Evolutionary conservation across 352 stramenopile species (phyloP).

Genomic region (Phytophthora lateralis): DNA sequence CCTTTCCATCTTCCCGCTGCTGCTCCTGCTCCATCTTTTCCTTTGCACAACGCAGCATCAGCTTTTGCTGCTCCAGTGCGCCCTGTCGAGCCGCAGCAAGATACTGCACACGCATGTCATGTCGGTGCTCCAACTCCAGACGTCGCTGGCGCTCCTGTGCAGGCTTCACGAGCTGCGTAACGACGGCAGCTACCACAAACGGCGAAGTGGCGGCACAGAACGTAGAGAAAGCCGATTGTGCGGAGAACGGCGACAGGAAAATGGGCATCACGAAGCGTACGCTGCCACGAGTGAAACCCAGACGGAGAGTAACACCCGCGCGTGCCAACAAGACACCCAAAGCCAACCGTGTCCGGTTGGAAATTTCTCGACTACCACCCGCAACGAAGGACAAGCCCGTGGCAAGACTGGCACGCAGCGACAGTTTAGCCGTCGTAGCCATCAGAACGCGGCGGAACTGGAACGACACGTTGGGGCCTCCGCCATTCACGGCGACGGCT

Average conservation of each 20-base stretch:
- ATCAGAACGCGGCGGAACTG: conserved; percentile 51
- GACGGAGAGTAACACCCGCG: conserved; percentile 61
- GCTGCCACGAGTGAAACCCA: conserved; percentile 79
- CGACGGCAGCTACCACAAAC: conserved; percentile 66
- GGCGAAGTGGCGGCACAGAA: conserved; percentile 77
- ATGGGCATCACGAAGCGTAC: conserved; percentile 86
- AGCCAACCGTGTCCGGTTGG: conserved; percentile 58
- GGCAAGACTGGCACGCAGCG: conserved; percentile 54
- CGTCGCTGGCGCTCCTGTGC: conserved; percentile 65
- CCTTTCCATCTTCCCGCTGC: conserved; percentile 46
- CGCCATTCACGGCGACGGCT: conserved; percentile 50
- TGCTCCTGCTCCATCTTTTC: conserved; percentile 66
- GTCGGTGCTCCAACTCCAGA: conserved; percentile 48
- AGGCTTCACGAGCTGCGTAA: conserved; percentile 72
- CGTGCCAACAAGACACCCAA: conserved; percentile 64
- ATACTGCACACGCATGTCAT: conserved; percentile 61
- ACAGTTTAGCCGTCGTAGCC: conserved; percentile 54
- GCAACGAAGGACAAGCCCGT: conserved; percentile 54
- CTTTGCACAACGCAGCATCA: conserved; percentile 69
- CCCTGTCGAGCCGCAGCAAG: conserved; percentile 52
- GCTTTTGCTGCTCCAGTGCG: conserved; percentile 71
- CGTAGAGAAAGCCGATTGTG: conserved; percentile 68
- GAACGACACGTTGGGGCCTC: conserved; percentile 64
- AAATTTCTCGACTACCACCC: conserved; percentile 63
- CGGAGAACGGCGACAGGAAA: conserved; percentile 78